A percentile compares a stretch with the other conserved stretches of the same genome.
These are phyloP conservation scores for Caloboletus firmus DNA, from an alignment of 1,284 basidiomycete species.

Conservation along the genomic window DNA sequence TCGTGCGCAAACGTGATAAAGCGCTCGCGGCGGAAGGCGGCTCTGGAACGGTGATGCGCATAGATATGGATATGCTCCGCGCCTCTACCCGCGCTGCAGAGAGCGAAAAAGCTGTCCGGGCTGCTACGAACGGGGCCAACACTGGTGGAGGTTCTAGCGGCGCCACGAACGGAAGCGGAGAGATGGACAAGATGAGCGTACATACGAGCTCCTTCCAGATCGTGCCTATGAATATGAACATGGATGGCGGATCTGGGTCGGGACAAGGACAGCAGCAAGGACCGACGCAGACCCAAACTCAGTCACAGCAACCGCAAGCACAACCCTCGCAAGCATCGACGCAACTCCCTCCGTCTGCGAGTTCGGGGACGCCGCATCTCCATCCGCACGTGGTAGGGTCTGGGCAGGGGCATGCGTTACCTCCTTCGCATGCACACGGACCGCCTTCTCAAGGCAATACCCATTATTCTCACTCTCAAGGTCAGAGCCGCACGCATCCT, in stretches of 20 bases:
- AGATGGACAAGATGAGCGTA: conserved; percentile 39
- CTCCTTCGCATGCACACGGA: conserved; percentile 15
- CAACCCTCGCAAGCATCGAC: conserved; percentile 10
- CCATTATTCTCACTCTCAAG: conserved; percentile 17
- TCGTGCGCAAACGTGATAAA: conserved; percentile 73
- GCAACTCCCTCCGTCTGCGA: conserved; percentile 8
- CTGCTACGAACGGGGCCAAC: conserved; percentile 13
- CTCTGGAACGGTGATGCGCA: conserved; percentile 42
- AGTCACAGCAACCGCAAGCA: conserved; percentile 6
- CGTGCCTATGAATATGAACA: conserved; percentile 26
- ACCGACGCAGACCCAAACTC: conserved; percentile 11
- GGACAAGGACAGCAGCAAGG: conserved; percentile 11
- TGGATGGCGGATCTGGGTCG: conserved; percentile 20
- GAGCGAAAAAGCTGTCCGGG: conserved; percentile 29
- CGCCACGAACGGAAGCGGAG: conserved; percentile 11
- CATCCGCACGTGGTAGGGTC: conserved; percentile 15
- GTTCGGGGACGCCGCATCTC: conserved; percentile 22
- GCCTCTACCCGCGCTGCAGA: conserved; percentile 67
- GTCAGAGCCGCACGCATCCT: conserved; percentile 15
- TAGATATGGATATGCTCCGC: conserved; percentile 71
- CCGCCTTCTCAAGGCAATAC: conserved; percentile 7
- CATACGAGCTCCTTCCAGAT: conserved; percentile 60
- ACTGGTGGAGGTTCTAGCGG: background rate
- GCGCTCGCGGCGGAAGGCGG: conserved; percentile 50
- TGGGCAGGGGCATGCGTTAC: conserved; percentile 10